A percentile compares a stretch with the other conserved stretches of the same genome.
Conservation (phyloP, 2,329 filamentous ascomycete genomes). For the Talaromyces sp. region DNA sequence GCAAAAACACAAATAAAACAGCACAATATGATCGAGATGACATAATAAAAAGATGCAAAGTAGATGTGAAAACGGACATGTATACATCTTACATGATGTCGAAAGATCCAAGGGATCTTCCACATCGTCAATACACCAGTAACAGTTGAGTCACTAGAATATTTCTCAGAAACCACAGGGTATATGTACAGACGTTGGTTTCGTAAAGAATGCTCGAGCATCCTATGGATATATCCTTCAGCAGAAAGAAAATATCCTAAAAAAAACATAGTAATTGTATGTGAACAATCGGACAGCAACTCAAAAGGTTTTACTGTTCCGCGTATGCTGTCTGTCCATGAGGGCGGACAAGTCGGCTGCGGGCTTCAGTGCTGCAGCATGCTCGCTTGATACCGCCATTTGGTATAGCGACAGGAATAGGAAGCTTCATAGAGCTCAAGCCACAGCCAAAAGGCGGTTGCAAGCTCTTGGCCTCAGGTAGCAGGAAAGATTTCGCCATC, state of each 20-base stretch:
- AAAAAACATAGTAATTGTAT: neutral
- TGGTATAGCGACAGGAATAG: conserved; percentile 26
- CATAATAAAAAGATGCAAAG: neutral
- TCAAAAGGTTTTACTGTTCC: neutral
- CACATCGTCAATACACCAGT: conserved; percentile 17
- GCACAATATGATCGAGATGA: neutral
- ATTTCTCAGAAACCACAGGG: neutral
- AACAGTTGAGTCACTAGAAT: neutral
- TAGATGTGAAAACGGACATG: conserved; percentile 4
- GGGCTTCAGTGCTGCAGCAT: conserved; percentile 33
- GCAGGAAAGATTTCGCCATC: conserved; percentile 27
- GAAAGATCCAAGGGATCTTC: conserved; percentile 17
- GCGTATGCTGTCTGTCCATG: neutral
- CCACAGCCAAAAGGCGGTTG: conserved; percentile 14
- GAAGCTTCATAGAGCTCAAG: conserved; percentile 18
- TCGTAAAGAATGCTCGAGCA: neutral
- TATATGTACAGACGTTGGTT: neutral
- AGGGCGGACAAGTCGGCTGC: conserved; percentile 2
- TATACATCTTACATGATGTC: conserved; percentile 14
- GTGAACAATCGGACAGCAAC: neutral
- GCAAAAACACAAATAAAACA: conserved; percentile 3
- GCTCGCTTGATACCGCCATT: conserved; percentile 34
- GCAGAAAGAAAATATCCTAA: too few species aligned
- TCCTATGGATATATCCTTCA: neutral
- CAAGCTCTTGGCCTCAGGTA: conserved; percentile 17